phyloP scores from a whole-genome alignment of 345 rosid species.

The Murraya paniculata region DNA sequence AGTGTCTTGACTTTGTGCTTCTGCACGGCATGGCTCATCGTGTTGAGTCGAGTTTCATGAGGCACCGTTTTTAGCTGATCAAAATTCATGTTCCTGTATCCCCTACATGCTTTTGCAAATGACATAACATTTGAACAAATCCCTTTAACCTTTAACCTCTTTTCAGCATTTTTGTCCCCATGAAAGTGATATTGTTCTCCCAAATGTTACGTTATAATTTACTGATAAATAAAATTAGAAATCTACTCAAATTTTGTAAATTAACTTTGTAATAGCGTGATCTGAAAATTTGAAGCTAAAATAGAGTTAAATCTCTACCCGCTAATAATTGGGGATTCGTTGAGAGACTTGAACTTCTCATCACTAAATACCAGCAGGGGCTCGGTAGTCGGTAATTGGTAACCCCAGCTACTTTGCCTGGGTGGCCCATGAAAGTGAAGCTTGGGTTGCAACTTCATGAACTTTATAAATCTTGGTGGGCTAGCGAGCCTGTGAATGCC shows the following conservation, averaged over 20 bases:
- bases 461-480: not conserved
- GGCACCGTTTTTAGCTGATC: slow-evolving; percentile 16
- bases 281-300: too few relatives aligned
- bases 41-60: not conserved
- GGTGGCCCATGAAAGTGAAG: not conserved
- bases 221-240: too few relatives aligned
- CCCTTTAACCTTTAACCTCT: not conserved
- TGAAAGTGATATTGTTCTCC: not conserved
- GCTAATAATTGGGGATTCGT: too few relatives aligned
- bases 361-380: too few relatives aligned
- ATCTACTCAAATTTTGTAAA: too few relatives aligned
- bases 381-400: too few relatives aligned
- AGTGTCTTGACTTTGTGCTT: slow-evolving; percentile 6
- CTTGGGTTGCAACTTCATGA: not conserved
- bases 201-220: too few relatives aligned
- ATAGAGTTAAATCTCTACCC: too few relatives aligned
- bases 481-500: not conserved
- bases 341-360: too few relatives aligned
- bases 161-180: not conserved
- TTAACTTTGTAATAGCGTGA: too few relatives aligned
- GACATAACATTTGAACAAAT: not conserved
- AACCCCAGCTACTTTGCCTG: too few relatives aligned
- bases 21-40: not conserved
- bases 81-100: not conserved
- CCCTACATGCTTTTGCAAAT: slow-evolving; percentile 4